Base-by-base conservation (phyloP, 1,284 basidiomycete genomes). In the Cryptococcus sp. region DNA sequence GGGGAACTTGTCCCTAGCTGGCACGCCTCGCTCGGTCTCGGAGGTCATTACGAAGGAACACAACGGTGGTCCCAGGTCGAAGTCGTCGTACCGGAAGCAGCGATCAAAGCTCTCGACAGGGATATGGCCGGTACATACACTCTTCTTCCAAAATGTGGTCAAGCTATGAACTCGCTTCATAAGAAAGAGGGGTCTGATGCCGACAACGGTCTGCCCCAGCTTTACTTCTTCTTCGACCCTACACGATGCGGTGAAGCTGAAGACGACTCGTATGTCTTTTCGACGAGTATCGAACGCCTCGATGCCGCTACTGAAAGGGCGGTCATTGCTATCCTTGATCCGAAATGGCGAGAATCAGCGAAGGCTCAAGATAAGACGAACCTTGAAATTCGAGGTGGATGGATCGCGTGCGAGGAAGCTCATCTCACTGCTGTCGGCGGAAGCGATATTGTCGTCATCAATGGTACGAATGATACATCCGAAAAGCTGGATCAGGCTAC, bases 201-300 rank as follows among this genome's bases (percentile, higher is more conserved):
- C 11, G 82, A 84, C 19, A 61, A 51, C 0, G 66, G 70, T 4
- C 73, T 84, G 22, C 83, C 87, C 0, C 81, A 83, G 0, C 65
- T 94, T 9, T 94, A 85, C 77, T 78, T 96, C 76, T 81, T 93
- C 67, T 78, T 92, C 41, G 89, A 94, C 66, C 88, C 91, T 7
- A 84, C 86, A 39, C 81, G 90, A 0, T 88, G 84, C 37, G 86
- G 87, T 11, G 83, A 86, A 49, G 76, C 83, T 0, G 77, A 81
- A 18, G 78, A 81, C 7, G 91, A 96, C 61, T 78, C 79, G 3
- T 93, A 90, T 64, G 86, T 90, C 16, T 90, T 96, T 67, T 86
- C 90, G 0, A 86, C 81, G 41, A 85, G 81, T 60, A 88, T 80
- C 45, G 79, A 86, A 40, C 80, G 90, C 47, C 82, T 86, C 48